Evolutionary conservation across 139 green algal species (phyloP).

Genomic region (Micromonas commoda): DNA sequence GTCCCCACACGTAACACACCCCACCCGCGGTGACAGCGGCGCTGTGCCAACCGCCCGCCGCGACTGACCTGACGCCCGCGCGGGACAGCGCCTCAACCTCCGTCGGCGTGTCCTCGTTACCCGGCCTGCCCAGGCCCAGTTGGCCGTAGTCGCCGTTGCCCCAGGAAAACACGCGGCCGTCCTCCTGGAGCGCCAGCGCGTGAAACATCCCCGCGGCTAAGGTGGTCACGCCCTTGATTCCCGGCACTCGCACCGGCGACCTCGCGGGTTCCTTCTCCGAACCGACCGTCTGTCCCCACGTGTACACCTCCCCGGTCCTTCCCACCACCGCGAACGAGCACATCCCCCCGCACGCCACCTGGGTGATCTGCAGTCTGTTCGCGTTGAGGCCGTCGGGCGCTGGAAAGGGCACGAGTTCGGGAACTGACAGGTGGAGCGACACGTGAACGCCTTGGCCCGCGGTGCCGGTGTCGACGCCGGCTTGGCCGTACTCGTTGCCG

Average conservation of each 20-base stretch:
- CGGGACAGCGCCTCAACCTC: constrained; percentile 1
- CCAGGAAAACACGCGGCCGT: constrained; percentile 18
- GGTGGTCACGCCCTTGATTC: background rate
- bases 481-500: constrained; percentile 26
- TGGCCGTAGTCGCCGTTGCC: constrained; percentile 25
- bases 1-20: constrained; percentile 54
- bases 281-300: constrained; percentile 5
- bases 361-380: background rate
- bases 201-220: constrained; percentile 16
- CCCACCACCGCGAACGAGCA: constrained; percentile 1
- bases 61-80: background rate
- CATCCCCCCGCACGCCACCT: constrained; percentile 10
- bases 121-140: constrained; percentile 4
- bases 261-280: background rate
- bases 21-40: constrained; percentile 46
- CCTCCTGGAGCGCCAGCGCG: background rate
- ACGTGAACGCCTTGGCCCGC: background rate
- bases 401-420: background rate
- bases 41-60: constrained; percentile 41
- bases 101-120: background rate
- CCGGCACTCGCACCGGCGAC: background rate
- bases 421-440: background rate
- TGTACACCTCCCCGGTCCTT: background rate
- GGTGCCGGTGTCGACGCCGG: constrained; percentile 1
- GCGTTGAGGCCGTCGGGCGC: background rate